Percentiles rank a stretch among this genome's conserved stretches.
Conservation (phyloP, 768 basidiomycete genomes). For the Lanmaoa pseudosensibilis region DNA sequence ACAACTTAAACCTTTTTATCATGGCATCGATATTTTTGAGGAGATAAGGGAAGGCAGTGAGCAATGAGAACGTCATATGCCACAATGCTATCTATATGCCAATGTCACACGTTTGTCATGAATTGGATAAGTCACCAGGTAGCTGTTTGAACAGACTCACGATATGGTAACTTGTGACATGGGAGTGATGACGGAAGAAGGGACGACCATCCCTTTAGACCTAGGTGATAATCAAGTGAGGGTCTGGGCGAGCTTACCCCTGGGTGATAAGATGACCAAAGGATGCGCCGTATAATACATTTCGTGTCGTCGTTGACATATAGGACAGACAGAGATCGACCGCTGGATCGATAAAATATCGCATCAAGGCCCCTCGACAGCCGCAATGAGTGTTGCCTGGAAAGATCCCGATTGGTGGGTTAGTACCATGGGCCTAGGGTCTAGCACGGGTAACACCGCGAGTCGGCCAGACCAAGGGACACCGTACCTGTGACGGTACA, state of each 20-base stretch:
- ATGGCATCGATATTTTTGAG: background rate
- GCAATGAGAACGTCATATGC: background rate
- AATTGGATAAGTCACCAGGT: background rate
- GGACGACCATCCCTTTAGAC: background rate
- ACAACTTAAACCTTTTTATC: constrained; percentile 12
- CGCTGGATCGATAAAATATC: no score
- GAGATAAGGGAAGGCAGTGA: constrained; percentile 4
- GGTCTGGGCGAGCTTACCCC: background rate
- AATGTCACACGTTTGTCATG: background rate
- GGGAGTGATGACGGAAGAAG: background rate
- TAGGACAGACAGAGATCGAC: background rate
- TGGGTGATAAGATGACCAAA: background rate
- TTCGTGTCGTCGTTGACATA: background rate
- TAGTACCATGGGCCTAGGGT: no score
- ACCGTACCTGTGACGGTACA: no score
- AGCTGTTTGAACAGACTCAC: background rate
- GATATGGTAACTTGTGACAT: background rate
- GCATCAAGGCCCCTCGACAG: no score
- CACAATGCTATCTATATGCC: background rate
- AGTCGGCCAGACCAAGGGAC: no score
- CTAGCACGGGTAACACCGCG: no score
- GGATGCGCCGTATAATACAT: no score
- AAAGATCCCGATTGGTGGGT: no score
- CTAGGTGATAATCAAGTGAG: background rate
- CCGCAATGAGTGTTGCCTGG: background rate